A percentile compares a stretch with the other conserved stretches of the same genome.
Conservation (phyloP, 2,329 filamentous ascomycete genomes). For the Coniochaeta sp. region DNA sequence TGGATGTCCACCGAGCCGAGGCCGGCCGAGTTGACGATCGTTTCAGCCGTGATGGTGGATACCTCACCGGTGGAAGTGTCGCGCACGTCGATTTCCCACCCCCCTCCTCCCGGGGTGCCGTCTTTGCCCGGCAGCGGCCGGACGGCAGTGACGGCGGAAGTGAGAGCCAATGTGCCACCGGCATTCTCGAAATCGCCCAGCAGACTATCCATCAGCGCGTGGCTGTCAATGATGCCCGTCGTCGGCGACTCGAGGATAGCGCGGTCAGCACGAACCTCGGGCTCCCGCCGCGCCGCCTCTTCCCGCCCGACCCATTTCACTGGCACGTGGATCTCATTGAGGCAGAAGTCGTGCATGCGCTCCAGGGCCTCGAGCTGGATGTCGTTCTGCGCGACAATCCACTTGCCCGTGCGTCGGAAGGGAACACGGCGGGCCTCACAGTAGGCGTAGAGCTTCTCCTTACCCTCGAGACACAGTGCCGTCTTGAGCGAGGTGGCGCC, state of each 20-base stretch:
- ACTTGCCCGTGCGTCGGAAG: constrained; percentile 75
- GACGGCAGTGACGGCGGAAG: constrained; percentile 57
- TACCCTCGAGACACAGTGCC: constrained; percentile 70
- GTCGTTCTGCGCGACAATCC: constrained; percentile 83
- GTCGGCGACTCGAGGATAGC: constrained; percentile 78
- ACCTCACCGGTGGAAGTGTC: constrained; percentile 38
- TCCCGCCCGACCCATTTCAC: constrained; percentile 58
- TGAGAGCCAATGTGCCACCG: constrained; percentile 68
- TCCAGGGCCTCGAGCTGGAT: constrained; percentile 59
- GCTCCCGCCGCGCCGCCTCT: constrained; percentile 61
- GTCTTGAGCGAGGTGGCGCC: constrained; percentile 72
- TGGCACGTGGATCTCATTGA: constrained; percentile 47
- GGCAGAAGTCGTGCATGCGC: constrained; percentile 38
- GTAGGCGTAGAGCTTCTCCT: constrained; percentile 69
- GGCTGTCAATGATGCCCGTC: constrained; percentile 87
- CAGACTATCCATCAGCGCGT: constrained; percentile 75
- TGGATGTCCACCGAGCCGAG: constrained; percentile 68
- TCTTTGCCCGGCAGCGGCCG: constrained; percentile 31
- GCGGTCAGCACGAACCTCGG: constrained; percentile 62
- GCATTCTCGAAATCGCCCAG: constrained; percentile 68
- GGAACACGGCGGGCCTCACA: constrained; percentile 62
- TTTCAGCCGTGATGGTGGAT: constrained; percentile 62
- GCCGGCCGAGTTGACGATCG: constrained; percentile 79
- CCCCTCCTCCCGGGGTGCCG: constrained; percentile 37
- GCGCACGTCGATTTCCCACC: constrained; percentile 61